These are phyloP conservation scores for Colletotrichum musae DNA, from an alignment of 2,329 filamentous ascomycete species.

Conservation along the genomic window DNA sequence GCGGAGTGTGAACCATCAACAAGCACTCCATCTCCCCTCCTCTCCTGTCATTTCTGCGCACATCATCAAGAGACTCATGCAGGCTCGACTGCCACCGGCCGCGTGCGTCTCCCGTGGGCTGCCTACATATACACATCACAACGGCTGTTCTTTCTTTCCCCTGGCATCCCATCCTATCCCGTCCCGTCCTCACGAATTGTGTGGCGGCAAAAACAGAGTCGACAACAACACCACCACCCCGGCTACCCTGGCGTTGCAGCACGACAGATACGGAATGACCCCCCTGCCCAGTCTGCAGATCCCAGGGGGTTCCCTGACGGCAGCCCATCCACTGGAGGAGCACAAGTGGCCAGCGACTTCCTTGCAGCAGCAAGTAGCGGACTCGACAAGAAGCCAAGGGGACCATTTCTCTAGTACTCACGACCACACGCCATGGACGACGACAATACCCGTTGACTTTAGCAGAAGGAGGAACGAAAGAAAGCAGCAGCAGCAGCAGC, in stretches of 20 bases:
- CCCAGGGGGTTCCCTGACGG: slow-evolving; percentile 36
- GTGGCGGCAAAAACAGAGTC: slow-evolving; percentile 34
- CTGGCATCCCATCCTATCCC: not conserved
- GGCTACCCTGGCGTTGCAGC: slow-evolving; percentile 38
- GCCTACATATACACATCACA: too few relatives aligned
- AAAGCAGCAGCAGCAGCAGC: not conserved
- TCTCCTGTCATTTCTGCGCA: too few relatives aligned
- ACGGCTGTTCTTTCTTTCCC: not conserved
- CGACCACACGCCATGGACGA: too few relatives aligned
- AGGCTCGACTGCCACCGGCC: too few relatives aligned
- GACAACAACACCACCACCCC: slow-evolving; percentile 17
- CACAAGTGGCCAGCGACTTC: slow-evolving; percentile 17
- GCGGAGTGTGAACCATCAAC: too few relatives aligned
- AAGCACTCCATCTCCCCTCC: too few relatives aligned
- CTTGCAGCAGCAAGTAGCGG: not conserved
- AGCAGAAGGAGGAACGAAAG: too few relatives aligned
- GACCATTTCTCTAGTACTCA: too few relatives aligned
- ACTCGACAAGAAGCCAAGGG: too few relatives aligned
- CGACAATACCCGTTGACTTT: too few relatives aligned
- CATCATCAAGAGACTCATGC: too few relatives aligned
- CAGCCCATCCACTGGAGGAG: slow-evolving; percentile 23
- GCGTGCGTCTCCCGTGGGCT: too few relatives aligned
- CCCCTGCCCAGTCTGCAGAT: slow-evolving; percentile 38
- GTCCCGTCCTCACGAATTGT: not conserved
- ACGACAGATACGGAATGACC: slow-evolving; percentile 40